Evolutionary conservation across 768 basidiomycete species (phyloP), one percentile per base, ranked within the genome.

Genomic region (Mycena leptocephala): DNA sequence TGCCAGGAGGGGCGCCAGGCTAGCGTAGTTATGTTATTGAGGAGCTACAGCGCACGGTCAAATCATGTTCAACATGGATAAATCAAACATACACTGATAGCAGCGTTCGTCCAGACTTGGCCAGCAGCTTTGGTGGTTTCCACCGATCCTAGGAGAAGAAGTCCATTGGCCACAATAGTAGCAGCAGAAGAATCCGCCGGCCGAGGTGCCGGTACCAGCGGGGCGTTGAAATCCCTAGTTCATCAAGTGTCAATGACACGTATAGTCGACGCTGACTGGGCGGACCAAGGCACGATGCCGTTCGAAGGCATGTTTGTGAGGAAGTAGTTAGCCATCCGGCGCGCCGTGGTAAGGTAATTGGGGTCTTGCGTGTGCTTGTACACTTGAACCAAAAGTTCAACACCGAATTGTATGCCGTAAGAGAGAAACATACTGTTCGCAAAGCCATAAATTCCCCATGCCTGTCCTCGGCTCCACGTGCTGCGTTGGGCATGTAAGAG

Each of bases 401-500:
- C 33, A 43, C 35, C 1, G 11, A 55, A 46, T 20, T 39, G 51
- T 59, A n/a, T n/a, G 28, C 46, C 33, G 28, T 16, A 43, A 28
- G 67, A 51, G 67, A 67, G 30, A 68, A 33, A 84, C 92, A 39
- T 77, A 94, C 94, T 93, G 79, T 92, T 93, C 0, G 92, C 90
- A 80, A 91, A 95, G 0, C 93, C 93, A 76, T 92, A 93, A 33
- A 94, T 32, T n/a, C 35, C 55, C 61, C 93, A 95, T 18, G 91
- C 89, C 81, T 95, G 92, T 10, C 94, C 94, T 35, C 94, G 90
- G 58, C 92, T 89, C 94, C 94, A 95, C 9, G 94, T 95, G 81
- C 93, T 94, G 59, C 39, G 46, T 46, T 30, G 14, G 13, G 18
- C 48, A 56, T 68, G 24, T 48, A 35, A 32, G 48, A 30, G 41